Evolutionary conservation across 2,329 filamentous ascomycete species (phyloP).

Genomic region (Verticillium zaregamsianum): DNA sequence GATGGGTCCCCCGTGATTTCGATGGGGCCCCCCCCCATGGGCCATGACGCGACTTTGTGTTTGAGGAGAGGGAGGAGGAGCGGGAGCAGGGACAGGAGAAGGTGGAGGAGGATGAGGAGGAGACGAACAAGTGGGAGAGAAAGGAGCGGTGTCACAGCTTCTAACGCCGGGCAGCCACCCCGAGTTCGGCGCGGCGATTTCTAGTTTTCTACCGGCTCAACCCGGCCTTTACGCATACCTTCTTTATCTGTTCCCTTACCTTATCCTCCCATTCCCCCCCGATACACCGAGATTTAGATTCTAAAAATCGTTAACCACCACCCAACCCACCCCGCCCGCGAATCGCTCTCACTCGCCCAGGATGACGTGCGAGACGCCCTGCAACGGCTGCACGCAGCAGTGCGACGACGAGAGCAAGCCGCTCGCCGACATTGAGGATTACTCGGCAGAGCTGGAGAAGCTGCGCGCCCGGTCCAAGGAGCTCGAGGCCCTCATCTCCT

Average conservation of each 20-base stretch:
- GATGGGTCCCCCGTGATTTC: neutral
- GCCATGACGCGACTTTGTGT: neutral
- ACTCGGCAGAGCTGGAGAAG: constrained; percentile 1
- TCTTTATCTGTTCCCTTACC: neutral
- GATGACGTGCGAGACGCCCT: constrained; percentile 1
- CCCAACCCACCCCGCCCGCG: neutral
- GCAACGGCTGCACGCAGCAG: constrained; percentile 1
- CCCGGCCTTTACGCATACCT: neutral
- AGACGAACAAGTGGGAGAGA: neutral
- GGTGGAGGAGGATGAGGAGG: neutral
- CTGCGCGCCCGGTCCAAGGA: constrained; percentile 1
- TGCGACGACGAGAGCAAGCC: constrained; percentile 1
- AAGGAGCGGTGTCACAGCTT: neutral
- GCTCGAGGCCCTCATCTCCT: constrained; percentile 1
- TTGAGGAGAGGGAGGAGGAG: neutral
- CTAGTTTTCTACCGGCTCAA: neutral
- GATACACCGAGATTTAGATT: neutral
- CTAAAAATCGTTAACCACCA: neutral
- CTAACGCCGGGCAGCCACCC: neutral
- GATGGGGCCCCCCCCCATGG: neutral
- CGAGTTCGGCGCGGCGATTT: neutral
- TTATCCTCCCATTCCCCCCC: neutral
- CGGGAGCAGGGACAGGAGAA: neutral
- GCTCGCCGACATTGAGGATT: constrained; percentile 2
- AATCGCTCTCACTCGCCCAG: neutral